Base-by-base conservation (phyloP, 768 basidiomycete genomes). In the Podaxis carcinomalis region DNA sequence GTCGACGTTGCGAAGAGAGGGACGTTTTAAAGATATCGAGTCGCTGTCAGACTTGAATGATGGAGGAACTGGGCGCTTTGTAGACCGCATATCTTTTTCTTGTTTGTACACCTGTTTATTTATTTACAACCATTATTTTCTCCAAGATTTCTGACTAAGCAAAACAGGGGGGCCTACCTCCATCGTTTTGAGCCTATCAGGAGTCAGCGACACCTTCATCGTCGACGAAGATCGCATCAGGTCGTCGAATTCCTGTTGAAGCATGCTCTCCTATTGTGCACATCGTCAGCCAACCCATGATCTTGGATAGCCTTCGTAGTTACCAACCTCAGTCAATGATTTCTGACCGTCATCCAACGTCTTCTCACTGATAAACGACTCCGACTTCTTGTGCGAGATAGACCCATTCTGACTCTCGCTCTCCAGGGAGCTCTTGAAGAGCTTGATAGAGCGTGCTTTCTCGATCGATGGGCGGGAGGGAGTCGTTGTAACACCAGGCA, bases 191-290 rank as follows among this genome's bases (percentile, higher is more conserved):
- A 98, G 79, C 57, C 95, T 83, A 77, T 97, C 94, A 59, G 95
- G 95, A 36, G 95, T 98, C 64, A 97, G 81, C 44, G 94, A 96
- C 67, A 98, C 88, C 71, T 93, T 97, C 90, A 97, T 91, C 19
- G 95, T 98, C 61, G 89, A 81, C 62, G 89, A 85, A 61, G 92
- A 93, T 55, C 85, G 86, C 86, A 98, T 89, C 73, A 98, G 78
- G 72, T 93, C 87, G 73, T 98, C 95, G 72, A 98, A 98, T 71
- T 96, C 92, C 64, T 90, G 87, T 59, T 84, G 78, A 67, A 82
- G 71, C 64, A 77, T 70, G 69, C 83, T 72, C 69, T 86, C 83
- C 85, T 90, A 67, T 42, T 9, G 25, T 49, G 63, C 62, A 54
- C 52, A 57, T 46, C 62, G 55, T 69, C 32, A 63, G 62, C 56